A percentile compares a stretch with the other conserved stretches of the same genome.
phyloP scores from a whole-genome alignment of 495 filamentous ascomycete species.

The Schizothecium vesticola region DNA sequence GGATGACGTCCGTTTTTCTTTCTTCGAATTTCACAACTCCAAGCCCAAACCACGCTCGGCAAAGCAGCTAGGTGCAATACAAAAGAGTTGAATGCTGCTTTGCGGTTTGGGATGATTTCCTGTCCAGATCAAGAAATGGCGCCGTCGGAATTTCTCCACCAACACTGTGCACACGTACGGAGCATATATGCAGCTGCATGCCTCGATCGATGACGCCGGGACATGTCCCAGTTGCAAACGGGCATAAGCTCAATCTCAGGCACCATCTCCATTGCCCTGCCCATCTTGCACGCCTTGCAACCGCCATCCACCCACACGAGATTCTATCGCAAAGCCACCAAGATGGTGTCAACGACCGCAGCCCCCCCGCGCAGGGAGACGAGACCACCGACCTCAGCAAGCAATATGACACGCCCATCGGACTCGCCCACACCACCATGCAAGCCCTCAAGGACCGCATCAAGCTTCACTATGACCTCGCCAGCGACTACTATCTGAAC shows the following conservation, averaged over 20 bases:
- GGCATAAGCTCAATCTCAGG: not conserved
- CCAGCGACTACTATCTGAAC: constrained; percentile 51
- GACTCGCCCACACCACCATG: constrained; percentile 47
- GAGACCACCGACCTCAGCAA: constrained; percentile 32
- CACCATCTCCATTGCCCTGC: not conserved
- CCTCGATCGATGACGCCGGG: not conserved
- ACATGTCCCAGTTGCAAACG: not conserved
- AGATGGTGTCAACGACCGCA: not conserved
- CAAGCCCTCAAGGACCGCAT: constrained; percentile 53
- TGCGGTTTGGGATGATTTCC: not conserved
- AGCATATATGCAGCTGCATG: not conserved
- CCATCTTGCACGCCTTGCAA: not conserved
- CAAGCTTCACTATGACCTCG: constrained; percentile 53
- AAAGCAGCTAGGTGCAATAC: not conserved
- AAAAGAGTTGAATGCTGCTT: not conserved
- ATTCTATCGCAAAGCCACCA: not conserved
- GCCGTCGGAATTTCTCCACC: not conserved
- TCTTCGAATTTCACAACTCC: not conserved
- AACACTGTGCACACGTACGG: not conserved
- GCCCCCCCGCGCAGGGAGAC: constrained; percentile 1
- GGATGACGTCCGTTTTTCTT: too few species aligned
- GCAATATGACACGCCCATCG: constrained; percentile 45
- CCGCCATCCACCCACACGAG: too few species aligned
- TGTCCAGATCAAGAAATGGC: not conserved
- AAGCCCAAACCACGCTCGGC: not conserved